These are phyloP conservation scores for Flaveria linearis DNA, from an alignment of 129 eudicot species.

Conservation along the genomic window DNA sequence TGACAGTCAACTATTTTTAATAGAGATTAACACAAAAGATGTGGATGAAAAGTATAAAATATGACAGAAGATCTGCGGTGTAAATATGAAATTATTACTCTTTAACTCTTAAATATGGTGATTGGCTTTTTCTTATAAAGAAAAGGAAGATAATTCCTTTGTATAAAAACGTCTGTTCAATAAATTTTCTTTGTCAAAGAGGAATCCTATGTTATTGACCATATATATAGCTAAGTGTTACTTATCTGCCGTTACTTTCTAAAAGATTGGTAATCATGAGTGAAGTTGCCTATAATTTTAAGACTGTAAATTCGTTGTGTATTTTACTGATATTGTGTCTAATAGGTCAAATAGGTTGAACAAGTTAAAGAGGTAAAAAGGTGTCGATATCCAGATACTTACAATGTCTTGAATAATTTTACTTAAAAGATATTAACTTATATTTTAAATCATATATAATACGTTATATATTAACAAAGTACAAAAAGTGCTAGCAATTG, in stretches of 20 bases:
- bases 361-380: background rate
- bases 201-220: background rate
- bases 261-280: background rate
- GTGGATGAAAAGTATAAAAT: background rate
- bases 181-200: background rate
- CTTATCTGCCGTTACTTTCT: too few species aligned
- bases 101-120: background rate
- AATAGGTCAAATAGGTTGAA: too few species aligned
- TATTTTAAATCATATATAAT: background rate
- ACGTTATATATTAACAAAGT: too few species aligned
- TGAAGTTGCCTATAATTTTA: background rate
- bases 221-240: too few species aligned
- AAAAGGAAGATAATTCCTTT: background rate
- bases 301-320: too few species aligned
- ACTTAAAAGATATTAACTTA: background rate
- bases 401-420: background rate
- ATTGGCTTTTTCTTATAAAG: background rate
- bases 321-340: too few species aligned
- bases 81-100: background rate
- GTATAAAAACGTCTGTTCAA: background rate
- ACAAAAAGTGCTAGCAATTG: too few species aligned
- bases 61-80: background rate
- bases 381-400: background rate
- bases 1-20: background rate
- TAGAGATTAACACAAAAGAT: background rate